These are phyloP conservation scores for Cladosporium cucumerinum DNA, from an alignment of 2,329 filamentous ascomycete species.

Conservation along the genomic window DNA sequence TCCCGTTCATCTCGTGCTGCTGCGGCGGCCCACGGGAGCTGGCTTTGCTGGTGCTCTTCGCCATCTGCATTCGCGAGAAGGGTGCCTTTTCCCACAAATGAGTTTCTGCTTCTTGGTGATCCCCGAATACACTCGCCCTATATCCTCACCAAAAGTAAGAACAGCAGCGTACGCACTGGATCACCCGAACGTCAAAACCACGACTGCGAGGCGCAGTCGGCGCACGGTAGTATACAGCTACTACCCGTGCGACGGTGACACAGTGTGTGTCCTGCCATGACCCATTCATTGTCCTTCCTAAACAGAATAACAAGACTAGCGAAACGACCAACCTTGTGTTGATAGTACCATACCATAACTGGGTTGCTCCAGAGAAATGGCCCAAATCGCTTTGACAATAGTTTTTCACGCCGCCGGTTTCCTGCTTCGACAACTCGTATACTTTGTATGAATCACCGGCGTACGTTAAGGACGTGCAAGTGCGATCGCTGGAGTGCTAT, in stretches of 20 bases:
- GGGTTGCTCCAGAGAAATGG: no score
- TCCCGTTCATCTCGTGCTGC: background rate
- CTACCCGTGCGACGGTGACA: background rate
- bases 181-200: background rate
- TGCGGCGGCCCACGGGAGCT: background rate
- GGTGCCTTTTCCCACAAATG: background rate
- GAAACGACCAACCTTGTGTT: no score
- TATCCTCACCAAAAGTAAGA: background rate
- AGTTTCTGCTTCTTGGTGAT: background rate
- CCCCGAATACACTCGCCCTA: background rate
- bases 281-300: no score
- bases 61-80: background rate
- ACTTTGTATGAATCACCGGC: background rate
- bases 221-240: background rate
- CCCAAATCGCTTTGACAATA: background rate
- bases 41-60: background rate
- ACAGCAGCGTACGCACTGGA: background rate
- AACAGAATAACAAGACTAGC: no score
- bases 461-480: slow-evolving; percentile 3
- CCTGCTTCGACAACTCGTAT: background rate
- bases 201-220: background rate
- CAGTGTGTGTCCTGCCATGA: no score
- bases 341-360: no score
- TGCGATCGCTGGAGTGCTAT: slow-evolving; percentile 3
- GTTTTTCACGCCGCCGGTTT: slow-evolving; percentile 5